A percentile compares a stretch with the other conserved stretches of the same genome.
phyloP scores from a whole-genome alignment of 2,329 filamentous ascomycete genomes.

The Aspergillus arachidicola region DNA sequence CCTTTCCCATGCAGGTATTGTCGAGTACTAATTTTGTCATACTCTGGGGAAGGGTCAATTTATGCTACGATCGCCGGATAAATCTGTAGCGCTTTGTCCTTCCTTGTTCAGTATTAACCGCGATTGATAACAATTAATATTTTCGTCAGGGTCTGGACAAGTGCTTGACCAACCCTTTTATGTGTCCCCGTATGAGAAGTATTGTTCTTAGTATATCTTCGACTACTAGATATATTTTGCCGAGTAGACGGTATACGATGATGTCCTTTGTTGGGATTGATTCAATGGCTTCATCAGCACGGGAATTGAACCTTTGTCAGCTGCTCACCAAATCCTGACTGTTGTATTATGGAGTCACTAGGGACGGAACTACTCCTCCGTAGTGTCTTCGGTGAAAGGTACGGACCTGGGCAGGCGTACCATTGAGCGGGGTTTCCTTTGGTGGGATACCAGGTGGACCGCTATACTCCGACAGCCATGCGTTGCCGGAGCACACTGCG shows the following conservation, averaged over 20 bases:
- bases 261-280: background rate
- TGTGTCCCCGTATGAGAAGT: no score
- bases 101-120: background rate
- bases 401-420: slow-evolving; percentile 11
- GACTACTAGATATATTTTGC: background rate
- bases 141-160: background rate
- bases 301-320: background rate
- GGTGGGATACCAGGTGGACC: slow-evolving; percentile 16
- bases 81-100: background rate
- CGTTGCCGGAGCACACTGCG: slow-evolving; percentile 36
- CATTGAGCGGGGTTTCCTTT: slow-evolving; percentile 12
- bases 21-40: background rate
- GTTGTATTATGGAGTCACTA: background rate
- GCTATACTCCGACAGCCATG: background rate
- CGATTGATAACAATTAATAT: background rate
- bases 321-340: background rate
- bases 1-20: no score
- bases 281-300: background rate
- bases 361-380: slow-evolving; percentile 1
- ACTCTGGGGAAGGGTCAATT: background rate
- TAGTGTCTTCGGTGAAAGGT: slow-evolving; percentile 16
- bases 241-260: background rate
- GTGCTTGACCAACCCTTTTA: background rate
- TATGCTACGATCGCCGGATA: background rate
- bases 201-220: no score